Evolutionary conservation across 352 stramenopile species (phyloP).

Genomic region (Thalassiosira livingstoniorum): DNA sequence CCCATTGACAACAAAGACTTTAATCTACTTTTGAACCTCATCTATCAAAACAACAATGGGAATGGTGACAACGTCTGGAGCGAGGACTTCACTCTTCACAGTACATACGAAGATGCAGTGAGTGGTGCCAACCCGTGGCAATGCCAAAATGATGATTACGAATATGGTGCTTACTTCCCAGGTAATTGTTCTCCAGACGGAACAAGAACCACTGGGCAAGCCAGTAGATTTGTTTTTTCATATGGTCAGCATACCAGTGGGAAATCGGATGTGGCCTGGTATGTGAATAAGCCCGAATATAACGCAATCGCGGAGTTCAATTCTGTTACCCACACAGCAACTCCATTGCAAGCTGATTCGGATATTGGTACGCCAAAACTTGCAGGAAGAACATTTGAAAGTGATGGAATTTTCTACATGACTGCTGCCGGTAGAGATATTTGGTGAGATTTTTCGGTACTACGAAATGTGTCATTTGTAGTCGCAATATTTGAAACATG

Average conservation of each 20-base stretch:
- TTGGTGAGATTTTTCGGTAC: too few species aligned
- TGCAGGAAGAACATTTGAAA: neutral
- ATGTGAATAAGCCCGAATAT: conserved; percentile 53
- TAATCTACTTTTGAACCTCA: conserved; percentile 45
- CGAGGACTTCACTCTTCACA: conserved; percentile 56
- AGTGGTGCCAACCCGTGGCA: conserved; percentile 42
- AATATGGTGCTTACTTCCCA: conserved; percentile 33
- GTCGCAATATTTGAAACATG: too few species aligned
- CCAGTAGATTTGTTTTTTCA: conserved; percentile 29
- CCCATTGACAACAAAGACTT: conserved; percentile 39
- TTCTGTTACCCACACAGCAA: conserved; percentile 15
- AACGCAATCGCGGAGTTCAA: too few species aligned
- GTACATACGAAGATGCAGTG: conserved; percentile 60
- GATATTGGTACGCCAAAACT: conserved; percentile 21
- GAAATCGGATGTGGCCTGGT: conserved; percentile 48
- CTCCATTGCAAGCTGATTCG: conserved; percentile 18
- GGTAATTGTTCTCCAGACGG: conserved; percentile 53
- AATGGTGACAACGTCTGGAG: conserved; percentile 40
- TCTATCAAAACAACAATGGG: conserved; percentile 39
- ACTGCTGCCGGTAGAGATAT: conserved; percentile 47
- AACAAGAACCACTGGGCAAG: conserved; percentile 30
- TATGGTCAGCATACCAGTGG: too few species aligned
- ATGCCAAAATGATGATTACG: conserved; percentile 35
- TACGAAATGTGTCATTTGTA: too few species aligned
- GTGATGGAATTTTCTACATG: conserved; percentile 51